Percentiles rank a stretch among this genome's conserved stretches.
These are phyloP conservation scores for Epipyxis sp. DNA, from an alignment of 108 stramenopile genomes.

Conservation along the genomic window DNA sequence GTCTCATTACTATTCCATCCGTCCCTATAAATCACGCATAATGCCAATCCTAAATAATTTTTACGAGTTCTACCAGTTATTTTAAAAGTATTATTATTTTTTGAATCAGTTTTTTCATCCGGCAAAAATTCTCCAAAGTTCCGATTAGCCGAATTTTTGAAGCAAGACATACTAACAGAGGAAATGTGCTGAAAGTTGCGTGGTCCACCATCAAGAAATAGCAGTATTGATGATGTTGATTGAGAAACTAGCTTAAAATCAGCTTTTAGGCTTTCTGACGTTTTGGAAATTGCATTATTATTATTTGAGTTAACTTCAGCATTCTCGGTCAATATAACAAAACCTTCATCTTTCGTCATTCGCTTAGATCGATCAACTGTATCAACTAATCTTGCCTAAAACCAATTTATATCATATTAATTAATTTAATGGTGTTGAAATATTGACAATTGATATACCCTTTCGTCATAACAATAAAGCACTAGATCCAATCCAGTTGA, in stretches of 20 bases:
- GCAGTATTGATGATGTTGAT: conserved; percentile 7
- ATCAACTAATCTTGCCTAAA: too few species aligned
- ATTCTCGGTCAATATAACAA: too few species aligned
- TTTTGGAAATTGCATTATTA: too few species aligned
- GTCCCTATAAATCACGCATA: conserved; percentile 22
- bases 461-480: conserved; percentile 16
- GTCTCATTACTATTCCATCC: neutral
- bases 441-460: too few species aligned
- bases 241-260: neutral
- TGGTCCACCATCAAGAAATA: conserved; percentile 31
- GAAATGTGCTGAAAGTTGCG: conserved; percentile 8
- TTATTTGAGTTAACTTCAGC: too few species aligned
- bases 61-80: neutral
- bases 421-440: too few species aligned
- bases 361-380: too few species aligned
- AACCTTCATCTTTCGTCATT: too few species aligned
- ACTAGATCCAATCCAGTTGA: neutral
- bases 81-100: neutral
- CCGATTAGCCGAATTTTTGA: neutral
- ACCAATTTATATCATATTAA: too few species aligned
- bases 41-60: conserved; percentile 1
- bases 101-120: neutral
- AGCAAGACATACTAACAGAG: neutral
- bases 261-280: neutral
- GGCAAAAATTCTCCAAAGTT: neutral